These are phyloP conservation scores for Tricladium varicosporioides DNA, from an alignment of 2,329 filamentous ascomycete species.

Conservation along the genomic window DNA sequence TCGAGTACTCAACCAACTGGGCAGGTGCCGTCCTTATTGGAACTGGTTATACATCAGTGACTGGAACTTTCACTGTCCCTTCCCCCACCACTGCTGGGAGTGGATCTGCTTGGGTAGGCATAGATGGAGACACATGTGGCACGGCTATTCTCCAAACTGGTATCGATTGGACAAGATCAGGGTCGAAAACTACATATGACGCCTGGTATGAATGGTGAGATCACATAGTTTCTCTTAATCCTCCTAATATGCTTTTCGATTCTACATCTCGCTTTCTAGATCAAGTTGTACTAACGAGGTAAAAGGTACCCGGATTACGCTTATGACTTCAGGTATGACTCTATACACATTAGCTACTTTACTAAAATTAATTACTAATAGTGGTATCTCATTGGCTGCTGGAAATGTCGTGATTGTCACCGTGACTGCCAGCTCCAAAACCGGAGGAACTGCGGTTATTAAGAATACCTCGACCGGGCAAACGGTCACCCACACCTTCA, in stretches of 20 bases:
- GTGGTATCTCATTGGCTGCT: conserved; percentile 41
- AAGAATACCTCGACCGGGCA: conserved; percentile 46
- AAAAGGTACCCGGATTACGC: conserved; percentile 51
- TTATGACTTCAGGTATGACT: conserved; percentile 43
- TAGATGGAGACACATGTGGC: conserved; percentile 57
- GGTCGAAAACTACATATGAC: conserved; percentile 44
- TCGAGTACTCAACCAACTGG: conserved; percentile 56
- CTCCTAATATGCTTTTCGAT: too few species aligned
- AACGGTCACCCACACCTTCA: conserved; percentile 43
- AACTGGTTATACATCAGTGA: conserved; percentile 50
- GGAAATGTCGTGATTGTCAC: conserved; percentile 44
- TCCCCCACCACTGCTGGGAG: conserved; percentile 45
- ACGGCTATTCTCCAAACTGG: conserved; percentile 56
- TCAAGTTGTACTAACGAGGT: too few species aligned
- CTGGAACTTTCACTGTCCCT: conserved; percentile 52
- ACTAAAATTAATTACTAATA: conserved; percentile 3
- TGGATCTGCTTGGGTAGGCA: conserved; percentile 58
- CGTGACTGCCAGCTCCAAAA: conserved; percentile 44
- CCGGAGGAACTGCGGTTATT: conserved; percentile 42
- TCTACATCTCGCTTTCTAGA: too few species aligned
- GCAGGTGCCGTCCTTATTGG: conserved; percentile 53
- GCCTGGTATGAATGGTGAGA: conserved; percentile 56
- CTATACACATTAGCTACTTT: not conserved
- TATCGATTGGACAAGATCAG: conserved; percentile 51
- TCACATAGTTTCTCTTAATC: too few species aligned